Conservation (phyloP, 495 filamentous ascomycete species). For the Xylaria sp. region DNA sequence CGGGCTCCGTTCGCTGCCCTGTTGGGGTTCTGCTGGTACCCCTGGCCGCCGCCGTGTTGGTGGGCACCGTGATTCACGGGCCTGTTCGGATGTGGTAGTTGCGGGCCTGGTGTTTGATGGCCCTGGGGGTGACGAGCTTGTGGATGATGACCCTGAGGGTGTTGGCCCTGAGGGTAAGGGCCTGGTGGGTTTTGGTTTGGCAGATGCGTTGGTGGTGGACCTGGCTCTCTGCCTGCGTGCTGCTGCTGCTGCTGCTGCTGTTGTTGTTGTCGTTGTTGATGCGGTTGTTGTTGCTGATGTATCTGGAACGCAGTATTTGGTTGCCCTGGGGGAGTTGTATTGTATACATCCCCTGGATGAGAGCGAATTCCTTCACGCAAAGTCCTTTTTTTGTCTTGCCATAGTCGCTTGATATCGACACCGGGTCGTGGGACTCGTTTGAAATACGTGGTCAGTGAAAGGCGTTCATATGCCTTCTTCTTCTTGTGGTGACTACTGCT, state of each 20-base stretch:
- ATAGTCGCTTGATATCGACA: constrained; percentile 37
- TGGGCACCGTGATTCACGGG: background rate
- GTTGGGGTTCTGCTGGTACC: background rate
- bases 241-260: background rate
- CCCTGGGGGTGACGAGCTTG: too few species aligned
- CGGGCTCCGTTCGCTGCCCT: background rate
- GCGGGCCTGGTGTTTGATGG: background rate
- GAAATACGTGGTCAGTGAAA: constrained; percentile 49
- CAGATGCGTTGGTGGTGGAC: background rate
- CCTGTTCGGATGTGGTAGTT: background rate
- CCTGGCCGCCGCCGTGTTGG: background rate
- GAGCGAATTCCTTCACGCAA: background rate
- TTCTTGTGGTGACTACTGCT: constrained; percentile 19
- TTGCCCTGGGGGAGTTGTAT: constrained; percentile 4
- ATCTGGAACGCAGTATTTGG: constrained; percentile 2
- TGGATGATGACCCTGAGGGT: background rate
- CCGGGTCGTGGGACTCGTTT: constrained; percentile 40
- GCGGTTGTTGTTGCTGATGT: constrained; percentile 8
- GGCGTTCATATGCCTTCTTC: constrained; percentile 33
- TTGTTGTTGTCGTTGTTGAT: background rate
- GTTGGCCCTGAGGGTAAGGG: background rate
- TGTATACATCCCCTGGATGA: constrained; percentile 3
- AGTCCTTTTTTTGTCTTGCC: constrained; percentile 28
- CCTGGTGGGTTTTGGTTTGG: background rate
- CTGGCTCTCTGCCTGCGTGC: background rate